phyloP scores from a whole-genome alignment of 2,329 filamentous ascomycete genomes.

The Colletotrichum sp. region DNA sequence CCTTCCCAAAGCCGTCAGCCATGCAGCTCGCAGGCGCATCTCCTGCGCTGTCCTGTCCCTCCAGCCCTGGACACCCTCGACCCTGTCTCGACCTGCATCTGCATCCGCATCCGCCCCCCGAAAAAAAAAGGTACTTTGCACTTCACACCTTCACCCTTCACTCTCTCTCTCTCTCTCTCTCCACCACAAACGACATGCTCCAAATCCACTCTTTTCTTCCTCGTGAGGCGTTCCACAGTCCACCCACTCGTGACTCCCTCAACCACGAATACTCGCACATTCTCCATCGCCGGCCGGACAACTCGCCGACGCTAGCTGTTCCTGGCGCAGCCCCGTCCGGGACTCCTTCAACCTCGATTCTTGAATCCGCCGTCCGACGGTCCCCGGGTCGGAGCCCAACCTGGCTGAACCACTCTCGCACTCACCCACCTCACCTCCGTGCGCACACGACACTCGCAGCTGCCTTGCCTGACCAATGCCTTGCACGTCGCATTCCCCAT shows the following conservation, averaged over 20 bases:
- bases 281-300: slow-evolving; percentile 12
- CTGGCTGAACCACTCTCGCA: background rate
- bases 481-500: slow-evolving; percentile 3
- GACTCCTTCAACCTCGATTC: slow-evolving; percentile 11
- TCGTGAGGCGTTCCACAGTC: background rate
- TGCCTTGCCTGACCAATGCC: background rate
- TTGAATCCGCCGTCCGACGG: background rate
- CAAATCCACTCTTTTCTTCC: background rate
- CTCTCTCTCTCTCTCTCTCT: background rate
- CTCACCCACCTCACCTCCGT: background rate
- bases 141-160: background rate
- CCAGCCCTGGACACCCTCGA: background rate
- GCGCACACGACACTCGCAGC: slow-evolving; percentile 1
- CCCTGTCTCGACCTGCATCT: slow-evolving; percentile 14
- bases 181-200: background rate
- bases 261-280: background rate
- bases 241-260: background rate
- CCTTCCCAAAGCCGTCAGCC: background rate
- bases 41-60: background rate
- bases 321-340: background rate
- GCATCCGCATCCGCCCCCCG: background rate
- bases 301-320: slow-evolving; percentile 15
- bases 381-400: background rate
- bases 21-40: background rate
- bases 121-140: background rate